Evolutionary conservation across 331 rosid genomes (phyloP).

Genomic region (Prunus yedoensis): DNA sequence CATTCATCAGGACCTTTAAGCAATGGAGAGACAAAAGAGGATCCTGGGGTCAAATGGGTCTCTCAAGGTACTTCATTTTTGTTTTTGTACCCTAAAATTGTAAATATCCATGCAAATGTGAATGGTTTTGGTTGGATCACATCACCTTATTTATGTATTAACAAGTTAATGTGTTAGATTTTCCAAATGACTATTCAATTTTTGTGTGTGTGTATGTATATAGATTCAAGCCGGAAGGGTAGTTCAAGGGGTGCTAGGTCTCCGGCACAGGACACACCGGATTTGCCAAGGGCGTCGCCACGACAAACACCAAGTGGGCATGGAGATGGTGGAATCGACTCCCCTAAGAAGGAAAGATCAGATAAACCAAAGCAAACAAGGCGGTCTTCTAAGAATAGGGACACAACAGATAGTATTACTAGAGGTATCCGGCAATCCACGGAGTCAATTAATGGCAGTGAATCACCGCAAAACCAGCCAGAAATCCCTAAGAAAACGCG

Average conservation of each 20-base stretch:
- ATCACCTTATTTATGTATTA: not conserved
- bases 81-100: no score
- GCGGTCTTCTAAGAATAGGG: conserved; percentile 32
- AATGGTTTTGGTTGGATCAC: no score
- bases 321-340: conserved; percentile 16
- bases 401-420: conserved; percentile 9
- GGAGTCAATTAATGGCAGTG: conserved; percentile 24
- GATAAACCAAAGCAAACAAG: conserved; percentile 52
- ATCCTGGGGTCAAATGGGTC: conserved; percentile 29
- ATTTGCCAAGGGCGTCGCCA: conserved; percentile 45
- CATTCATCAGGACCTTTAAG: conserved; percentile 42
- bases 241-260: conserved; percentile 20
- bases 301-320: conserved; percentile 30
- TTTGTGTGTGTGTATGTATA: not conserved
- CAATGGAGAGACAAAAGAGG: conserved; percentile 29
- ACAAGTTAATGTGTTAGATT: not conserved
- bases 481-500: conserved; percentile 53
- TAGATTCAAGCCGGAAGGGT: conserved; percentile 42
- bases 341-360: conserved; percentile 51
- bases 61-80: conserved; percentile 40
- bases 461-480: conserved; percentile 19
- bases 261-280: conserved; percentile 42
- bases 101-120: no score
- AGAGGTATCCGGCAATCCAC: conserved; percentile 11
- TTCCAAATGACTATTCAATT: no score